These are phyloP conservation scores for Eimeria brunetti DNA, from an alignment of 169 alveolate species.

Conservation along the genomic window DNA sequence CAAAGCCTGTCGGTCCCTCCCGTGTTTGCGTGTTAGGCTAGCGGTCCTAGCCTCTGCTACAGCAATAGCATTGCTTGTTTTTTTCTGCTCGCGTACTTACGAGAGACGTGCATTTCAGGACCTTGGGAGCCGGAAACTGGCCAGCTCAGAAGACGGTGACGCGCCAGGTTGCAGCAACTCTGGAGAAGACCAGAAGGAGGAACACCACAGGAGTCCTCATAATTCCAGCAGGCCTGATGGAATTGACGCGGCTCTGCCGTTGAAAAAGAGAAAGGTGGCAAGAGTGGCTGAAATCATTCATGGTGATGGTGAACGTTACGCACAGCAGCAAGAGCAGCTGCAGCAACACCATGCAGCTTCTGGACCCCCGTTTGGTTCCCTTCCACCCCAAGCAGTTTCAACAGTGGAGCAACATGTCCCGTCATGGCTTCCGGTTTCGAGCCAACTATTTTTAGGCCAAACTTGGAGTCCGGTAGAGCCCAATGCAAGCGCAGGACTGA, in stretches of 20 bases:
- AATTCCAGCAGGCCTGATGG: no score
- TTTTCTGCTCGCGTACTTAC: not conserved
- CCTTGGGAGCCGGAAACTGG: not conserved
- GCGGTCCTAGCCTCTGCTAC: not conserved
- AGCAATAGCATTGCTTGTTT: not conserved
- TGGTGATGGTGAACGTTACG: no score
- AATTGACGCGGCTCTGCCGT: no score
- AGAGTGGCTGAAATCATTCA: not conserved
- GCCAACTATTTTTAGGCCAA: no score
- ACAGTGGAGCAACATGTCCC: no score
- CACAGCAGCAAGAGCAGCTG: not conserved
- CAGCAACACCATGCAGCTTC: not conserved
- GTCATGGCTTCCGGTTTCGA: no score
- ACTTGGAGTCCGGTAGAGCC: no score
- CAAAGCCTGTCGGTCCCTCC: not conserved
- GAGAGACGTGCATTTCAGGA: not conserved
- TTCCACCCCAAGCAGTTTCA: no score
- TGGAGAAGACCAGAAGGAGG: no score
- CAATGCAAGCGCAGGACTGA: no score
- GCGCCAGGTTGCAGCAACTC: not conserved
- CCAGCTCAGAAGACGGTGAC: not conserved
- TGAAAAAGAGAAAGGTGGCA: not conserved
- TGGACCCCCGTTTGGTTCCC: not conserved
- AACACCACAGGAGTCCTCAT: no score
- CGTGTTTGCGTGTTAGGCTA: not conserved